These are phyloP conservation scores for Pestalotiopsis sp. DNA, from an alignment of 2,329 filamentous ascomycete species.

Conservation along the genomic window DNA sequence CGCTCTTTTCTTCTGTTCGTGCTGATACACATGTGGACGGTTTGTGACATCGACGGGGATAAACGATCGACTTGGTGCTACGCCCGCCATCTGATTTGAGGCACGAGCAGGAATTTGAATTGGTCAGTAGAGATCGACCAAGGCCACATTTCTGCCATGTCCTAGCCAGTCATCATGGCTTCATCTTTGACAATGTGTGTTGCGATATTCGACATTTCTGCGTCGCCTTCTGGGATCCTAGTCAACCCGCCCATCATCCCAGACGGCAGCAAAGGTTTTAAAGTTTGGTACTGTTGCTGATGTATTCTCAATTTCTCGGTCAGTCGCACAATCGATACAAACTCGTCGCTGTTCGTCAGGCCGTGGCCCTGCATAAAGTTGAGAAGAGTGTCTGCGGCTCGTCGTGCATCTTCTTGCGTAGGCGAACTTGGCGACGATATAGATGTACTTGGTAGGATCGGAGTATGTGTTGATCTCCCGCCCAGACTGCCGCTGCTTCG, in stretches of 20 bases:
- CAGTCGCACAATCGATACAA: constrained; percentile 75
- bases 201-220: constrained; percentile 44
- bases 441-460: constrained; percentile 40
- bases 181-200: constrained; percentile 34
- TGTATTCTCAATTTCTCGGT: constrained; percentile 84
- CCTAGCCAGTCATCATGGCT: constrained; percentile 32
- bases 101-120: not conserved
- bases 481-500: constrained; percentile 53
- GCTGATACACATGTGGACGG: too few relatives aligned
- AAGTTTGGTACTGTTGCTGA: constrained; percentile 40
- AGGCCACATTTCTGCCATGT: constrained; percentile 15
- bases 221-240: constrained; percentile 60
- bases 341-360: constrained; percentile 77
- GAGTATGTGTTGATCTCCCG: constrained; percentile 38
- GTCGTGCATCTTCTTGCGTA: constrained; percentile 82
- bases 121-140: not conserved
- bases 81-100: not conserved
- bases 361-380: constrained; percentile 75
- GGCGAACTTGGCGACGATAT: constrained; percentile 66
- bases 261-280: constrained; percentile 26
- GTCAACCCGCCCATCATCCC: constrained; percentile 49
- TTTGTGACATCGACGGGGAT: too few relatives aligned
- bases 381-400: constrained; percentile 80
- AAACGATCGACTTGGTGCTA: too few relatives aligned
- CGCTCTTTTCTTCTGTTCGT: not conserved